Evolutionary conservation across 768 basidiomycete genomes (phyloP).

Genomic region (Lactarius evosmus): DNA sequence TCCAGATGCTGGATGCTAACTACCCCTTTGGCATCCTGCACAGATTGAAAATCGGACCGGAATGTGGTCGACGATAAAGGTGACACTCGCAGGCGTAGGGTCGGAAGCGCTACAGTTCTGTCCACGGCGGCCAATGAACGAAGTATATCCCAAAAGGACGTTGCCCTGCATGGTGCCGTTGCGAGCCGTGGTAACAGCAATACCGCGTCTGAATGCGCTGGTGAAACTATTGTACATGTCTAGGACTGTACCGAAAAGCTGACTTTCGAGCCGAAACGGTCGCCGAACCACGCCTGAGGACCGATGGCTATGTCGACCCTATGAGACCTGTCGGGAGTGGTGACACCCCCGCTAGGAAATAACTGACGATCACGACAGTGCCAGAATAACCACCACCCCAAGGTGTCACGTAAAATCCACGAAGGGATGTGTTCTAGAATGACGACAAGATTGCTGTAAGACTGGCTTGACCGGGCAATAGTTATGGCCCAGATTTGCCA

Average conservation of each 20-base stretch:
- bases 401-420: constrained; percentile 71
- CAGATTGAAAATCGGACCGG: constrained; percentile 51
- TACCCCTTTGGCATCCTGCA: constrained; percentile 53
- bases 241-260: constrained; percentile 48
- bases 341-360: neutral
- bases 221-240: constrained; percentile 58
- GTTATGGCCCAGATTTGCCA: constrained; percentile 50
- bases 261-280: constrained; percentile 52
- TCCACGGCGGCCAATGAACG: constrained; percentile 67
- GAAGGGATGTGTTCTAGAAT: constrained; percentile 63
- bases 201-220: constrained; percentile 71
- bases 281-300: constrained; percentile 72
- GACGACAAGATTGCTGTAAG: neutral
- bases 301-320: constrained; percentile 82
- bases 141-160: constrained; percentile 59
- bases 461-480: constrained; percentile 8
- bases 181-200: constrained; percentile 58
- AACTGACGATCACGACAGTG: constrained; percentile 64
- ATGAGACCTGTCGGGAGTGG: constrained; percentile 6
- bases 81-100: constrained; percentile 49
- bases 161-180: constrained; percentile 69
- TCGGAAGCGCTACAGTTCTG: constrained; percentile 57
- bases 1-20: constrained; percentile 66
- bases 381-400: constrained; percentile 63
- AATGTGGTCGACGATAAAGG: constrained; percentile 58